Evolutionary conservation across 371 early-diverging fungal genomes (phyloP).

Genomic region (Circinella umbellata): DNA sequence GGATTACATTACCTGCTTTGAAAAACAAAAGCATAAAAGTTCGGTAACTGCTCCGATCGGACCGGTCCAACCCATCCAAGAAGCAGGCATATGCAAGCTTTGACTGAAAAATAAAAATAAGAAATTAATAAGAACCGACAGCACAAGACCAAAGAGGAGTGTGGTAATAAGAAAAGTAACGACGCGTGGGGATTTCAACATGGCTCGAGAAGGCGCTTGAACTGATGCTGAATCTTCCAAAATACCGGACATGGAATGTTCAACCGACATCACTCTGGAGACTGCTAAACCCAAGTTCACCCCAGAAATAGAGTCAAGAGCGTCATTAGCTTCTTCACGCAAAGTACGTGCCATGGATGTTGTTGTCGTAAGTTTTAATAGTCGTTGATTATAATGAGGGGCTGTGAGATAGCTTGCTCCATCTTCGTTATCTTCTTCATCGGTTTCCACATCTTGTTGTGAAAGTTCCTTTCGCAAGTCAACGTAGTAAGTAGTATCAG

Average conservation of each 20-base stretch:
- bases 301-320: conserved; percentile 23
- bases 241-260: conserved; percentile 23
- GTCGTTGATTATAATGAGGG: not conserved
- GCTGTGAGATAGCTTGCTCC: not conserved
- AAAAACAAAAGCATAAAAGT: conserved; percentile 37
- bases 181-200: conserved; percentile 19
- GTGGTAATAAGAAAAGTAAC: conserved; percentile 35
- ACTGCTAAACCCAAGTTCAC: conserved; percentile 39
- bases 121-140: conserved; percentile 48
- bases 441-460: not conserved
- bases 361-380: conserved; percentile 7
- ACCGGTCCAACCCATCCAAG: conserved; percentile 42
- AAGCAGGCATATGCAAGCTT: conserved; percentile 35
- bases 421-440: not conserved
- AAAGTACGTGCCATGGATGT: conserved; percentile 19
- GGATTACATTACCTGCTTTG: conserved; percentile 28
- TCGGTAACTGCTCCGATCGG: conserved; percentile 40
- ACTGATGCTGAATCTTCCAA: conserved; percentile 10
- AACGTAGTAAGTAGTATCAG: conserved; percentile 1
- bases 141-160: conserved; percentile 34
- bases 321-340: conserved; percentile 47
- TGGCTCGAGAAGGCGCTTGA: conserved; percentile 1
- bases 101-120: conserved; percentile 34
- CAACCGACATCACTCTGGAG: conserved; percentile 40
- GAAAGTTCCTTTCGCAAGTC: not conserved